Percentiles rank a stretch among this genome's conserved stretches.
phyloP scores from a whole-genome alignment of 2,329 filamentous ascomycete genomes.

The Rosellinia necatrix region DNA sequence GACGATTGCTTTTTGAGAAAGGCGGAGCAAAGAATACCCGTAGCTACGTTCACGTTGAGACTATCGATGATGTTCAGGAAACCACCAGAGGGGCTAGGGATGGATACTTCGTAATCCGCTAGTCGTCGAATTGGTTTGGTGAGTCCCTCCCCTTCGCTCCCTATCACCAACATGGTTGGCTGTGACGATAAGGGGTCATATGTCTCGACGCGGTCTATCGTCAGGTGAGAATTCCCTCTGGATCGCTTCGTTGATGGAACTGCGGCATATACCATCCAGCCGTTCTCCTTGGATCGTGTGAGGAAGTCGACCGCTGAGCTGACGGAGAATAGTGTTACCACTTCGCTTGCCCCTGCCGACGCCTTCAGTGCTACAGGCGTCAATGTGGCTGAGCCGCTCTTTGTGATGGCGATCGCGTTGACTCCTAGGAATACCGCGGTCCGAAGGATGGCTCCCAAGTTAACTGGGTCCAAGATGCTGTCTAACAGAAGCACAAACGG shows the following conservation, averaged over 20 bases:
- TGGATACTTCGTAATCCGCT: conserved; percentile 69
- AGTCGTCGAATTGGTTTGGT: conserved; percentile 65
- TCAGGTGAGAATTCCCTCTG: conserved; percentile 50
- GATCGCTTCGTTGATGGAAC: conserved; percentile 53
- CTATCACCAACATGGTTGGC: conserved; percentile 81
- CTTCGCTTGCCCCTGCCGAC: conserved; percentile 85
- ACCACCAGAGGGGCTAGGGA: conserved; percentile 58
- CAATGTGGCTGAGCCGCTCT: conserved; percentile 72
- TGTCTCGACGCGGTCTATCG: conserved; percentile 54
- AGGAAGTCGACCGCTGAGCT: conserved; percentile 72
- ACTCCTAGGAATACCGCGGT: conserved; percentile 90
- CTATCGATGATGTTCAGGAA: conserved; percentile 73
- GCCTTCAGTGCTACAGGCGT: conserved; percentile 83
- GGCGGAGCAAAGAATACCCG: conserved; percentile 73
- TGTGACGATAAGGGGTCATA: conserved; percentile 58
- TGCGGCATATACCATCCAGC: conserved; percentile 85
- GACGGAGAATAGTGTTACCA: conserved; percentile 73
- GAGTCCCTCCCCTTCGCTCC: conserved; percentile 79
- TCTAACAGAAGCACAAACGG: conserved; percentile 78
- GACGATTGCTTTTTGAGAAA: conserved; percentile 58
- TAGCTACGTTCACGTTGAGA: conserved; percentile 90
- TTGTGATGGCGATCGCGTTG: conserved; percentile 79
- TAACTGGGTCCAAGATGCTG: conserved; percentile 82
- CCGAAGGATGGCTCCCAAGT: conserved; percentile 86
- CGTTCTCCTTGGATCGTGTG: conserved; percentile 65